phyloP scores from a whole-genome alignment of 108 stramenopile genomes.

The Aurantiochytrium sp. region DNA sequence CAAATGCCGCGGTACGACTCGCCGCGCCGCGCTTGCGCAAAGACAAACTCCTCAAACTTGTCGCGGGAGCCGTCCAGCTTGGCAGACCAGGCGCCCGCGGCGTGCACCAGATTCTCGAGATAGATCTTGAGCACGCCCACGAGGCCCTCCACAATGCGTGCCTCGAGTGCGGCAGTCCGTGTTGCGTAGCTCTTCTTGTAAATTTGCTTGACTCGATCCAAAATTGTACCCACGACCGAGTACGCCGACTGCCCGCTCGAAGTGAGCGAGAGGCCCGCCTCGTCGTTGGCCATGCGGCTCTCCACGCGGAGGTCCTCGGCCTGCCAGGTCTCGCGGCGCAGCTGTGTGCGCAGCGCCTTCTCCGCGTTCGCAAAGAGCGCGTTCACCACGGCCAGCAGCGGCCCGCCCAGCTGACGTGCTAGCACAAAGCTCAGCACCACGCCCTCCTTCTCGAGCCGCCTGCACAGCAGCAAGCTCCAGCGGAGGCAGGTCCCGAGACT shows the following conservation, averaged over 20 bases:
- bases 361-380: background rate
- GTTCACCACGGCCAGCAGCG: background rate
- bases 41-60: background rate
- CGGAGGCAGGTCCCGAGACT: background rate
- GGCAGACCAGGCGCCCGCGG: conserved; percentile 4
- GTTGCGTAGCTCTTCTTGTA: conserved; percentile 9
- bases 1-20: background rate
- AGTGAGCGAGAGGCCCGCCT: background rate
- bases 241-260: background rate
- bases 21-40: background rate
- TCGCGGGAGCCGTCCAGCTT: conserved; percentile 5
- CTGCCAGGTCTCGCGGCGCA: background rate
- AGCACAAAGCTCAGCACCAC: background rate
- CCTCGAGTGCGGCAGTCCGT: background rate
- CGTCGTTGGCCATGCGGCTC: background rate
- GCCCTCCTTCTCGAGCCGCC: background rate
- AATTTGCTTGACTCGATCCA: background rate
- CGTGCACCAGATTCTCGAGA: background rate
- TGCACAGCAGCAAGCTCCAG: background rate
- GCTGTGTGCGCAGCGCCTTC: background rate
- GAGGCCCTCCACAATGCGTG: background rate
- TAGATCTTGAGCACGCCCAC: background rate
- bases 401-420: background rate
- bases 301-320: background rate
- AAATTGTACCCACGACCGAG: background rate